phyloP scores from a whole-genome alignment of 768 basidiomycete genomes.

The Leccinellum rugosiceps region DNA sequence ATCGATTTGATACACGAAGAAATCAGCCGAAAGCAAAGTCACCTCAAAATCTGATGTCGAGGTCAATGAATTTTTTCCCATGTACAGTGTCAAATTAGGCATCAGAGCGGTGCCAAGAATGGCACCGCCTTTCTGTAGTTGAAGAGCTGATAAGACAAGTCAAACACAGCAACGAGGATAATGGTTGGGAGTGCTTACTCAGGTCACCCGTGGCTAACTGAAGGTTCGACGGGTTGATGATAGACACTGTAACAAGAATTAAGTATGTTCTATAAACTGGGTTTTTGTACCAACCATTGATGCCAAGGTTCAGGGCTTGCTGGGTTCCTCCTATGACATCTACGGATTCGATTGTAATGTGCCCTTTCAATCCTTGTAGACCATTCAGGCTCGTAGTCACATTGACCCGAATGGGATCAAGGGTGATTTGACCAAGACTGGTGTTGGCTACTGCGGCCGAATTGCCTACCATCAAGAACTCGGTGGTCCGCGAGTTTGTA shows the following conservation, averaged over 20 bases:
- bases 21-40: not conserved
- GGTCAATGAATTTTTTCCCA: constrained; percentile 56
- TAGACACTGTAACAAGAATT: constrained; percentile 41
- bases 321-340: constrained; percentile 65
- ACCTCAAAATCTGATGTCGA: constrained; percentile 53
- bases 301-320: constrained; percentile 55
- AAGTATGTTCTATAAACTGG: not conserved
- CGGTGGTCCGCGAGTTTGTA: constrained; percentile 44
- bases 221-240: constrained; percentile 67
- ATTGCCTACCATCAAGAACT: constrained; percentile 58
- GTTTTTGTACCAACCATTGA: constrained; percentile 43
- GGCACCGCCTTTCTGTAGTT: constrained; percentile 49
- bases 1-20: not conserved
- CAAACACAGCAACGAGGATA: not conserved
- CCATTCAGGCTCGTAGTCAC: constrained; percentile 61
- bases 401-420: constrained; percentile 70
- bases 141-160: constrained; percentile 41
- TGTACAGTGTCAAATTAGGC: constrained; percentile 54
- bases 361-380: constrained; percentile 55
- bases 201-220: constrained; percentile 60
- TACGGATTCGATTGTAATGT: constrained; percentile 53
- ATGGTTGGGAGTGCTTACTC: constrained; percentile 38
- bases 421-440: constrained; percentile 62
- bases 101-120: constrained; percentile 59
- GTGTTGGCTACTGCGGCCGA: constrained; percentile 58